Conservation (phyloP, 2,329 filamentous ascomycete genomes). For the Endoconidiophora polonica region DNA sequence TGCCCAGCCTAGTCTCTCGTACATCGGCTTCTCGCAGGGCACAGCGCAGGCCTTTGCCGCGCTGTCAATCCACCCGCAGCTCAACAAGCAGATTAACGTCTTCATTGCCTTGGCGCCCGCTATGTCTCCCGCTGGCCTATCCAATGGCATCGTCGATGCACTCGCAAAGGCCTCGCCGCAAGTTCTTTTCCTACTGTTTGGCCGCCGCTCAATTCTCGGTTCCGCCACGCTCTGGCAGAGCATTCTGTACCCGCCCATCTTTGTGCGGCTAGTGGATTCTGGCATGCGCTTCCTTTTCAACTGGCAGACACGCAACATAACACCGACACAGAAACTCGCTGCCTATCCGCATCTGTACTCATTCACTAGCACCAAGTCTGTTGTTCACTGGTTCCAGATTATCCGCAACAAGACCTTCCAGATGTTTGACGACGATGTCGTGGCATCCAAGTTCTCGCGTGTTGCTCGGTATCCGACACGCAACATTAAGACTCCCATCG, state of each 20-base stretch:
- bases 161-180: constrained; percentile 87
- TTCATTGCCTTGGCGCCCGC: constrained; percentile 93
- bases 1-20: constrained; percentile 67
- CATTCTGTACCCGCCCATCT: constrained; percentile 85
- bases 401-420: constrained; percentile 93
- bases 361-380: constrained; percentile 88
- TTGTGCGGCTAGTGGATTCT: constrained; percentile 72
- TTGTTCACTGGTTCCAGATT: constrained; percentile 99
- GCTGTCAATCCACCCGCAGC: constrained; percentile 73
- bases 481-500: constrained; percentile 92
- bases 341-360: constrained; percentile 94
- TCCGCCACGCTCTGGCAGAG: constrained; percentile 96
- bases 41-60: constrained; percentile 94
- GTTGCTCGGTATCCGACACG: constrained; percentile 90
- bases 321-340: constrained; percentile 73
- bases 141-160: constrained; percentile 79
- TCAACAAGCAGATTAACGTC: constrained; percentile 87
- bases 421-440: constrained; percentile 92
- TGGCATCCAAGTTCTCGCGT: constrained; percentile 78
- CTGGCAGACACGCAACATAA: constrained; percentile 77
- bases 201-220: constrained; percentile 74
- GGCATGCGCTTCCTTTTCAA: constrained; percentile 72
- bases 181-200: constrained; percentile 83
- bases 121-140: constrained; percentile 85
- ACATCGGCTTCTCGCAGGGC: constrained; percentile 93